A percentile compares a stretch with the other conserved stretches of the same genome.
These are phyloP conservation scores for Eutrema yunnanense DNA, from an alignment of 345 rosid genomes.

Conservation along the genomic window DNA sequence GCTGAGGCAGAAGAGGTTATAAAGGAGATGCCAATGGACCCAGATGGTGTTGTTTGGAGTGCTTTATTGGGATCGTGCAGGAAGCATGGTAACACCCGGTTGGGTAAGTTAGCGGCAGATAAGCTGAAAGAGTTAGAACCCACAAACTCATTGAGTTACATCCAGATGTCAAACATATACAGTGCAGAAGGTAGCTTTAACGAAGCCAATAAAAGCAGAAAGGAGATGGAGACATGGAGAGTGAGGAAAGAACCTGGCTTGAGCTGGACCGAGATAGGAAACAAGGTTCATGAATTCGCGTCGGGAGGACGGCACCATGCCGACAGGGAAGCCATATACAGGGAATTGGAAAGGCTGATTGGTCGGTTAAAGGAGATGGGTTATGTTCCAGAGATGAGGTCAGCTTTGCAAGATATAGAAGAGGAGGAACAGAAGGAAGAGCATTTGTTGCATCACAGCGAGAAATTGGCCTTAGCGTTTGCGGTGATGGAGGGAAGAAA, in stretches of 20 bases:
- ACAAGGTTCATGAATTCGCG: constrained; percentile 63
- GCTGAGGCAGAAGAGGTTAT: constrained; percentile 59
- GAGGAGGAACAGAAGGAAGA: constrained; percentile 83
- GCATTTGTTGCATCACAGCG: constrained; percentile 63
- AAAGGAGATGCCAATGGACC: constrained; percentile 62
- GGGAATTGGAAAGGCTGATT: constrained; percentile 43
- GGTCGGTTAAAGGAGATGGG: constrained; percentile 61
- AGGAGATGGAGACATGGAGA: constrained; percentile 55
- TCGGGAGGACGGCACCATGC: constrained; percentile 65
- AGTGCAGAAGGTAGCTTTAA: constrained; percentile 59
- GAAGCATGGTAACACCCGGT: constrained; percentile 58
- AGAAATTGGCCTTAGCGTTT: constrained; percentile 77
- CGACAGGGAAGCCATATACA: constrained; percentile 49
- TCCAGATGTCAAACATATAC: constrained; percentile 79
- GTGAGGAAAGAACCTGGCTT: constrained; percentile 81
- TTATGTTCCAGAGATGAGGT: constrained; percentile 64
- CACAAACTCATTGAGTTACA: constrained; percentile 54
- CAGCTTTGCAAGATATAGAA: constrained; percentile 64
- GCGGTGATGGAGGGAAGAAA: constrained; percentile 43
- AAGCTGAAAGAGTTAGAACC: constrained; percentile 62
- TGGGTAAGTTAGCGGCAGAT: constrained; percentile 59
- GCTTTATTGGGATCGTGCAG: constrained; percentile 74
- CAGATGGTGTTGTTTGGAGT: constrained; percentile 88
- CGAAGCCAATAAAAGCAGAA: constrained; percentile 57
- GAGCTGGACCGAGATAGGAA: constrained; percentile 78